A percentile compares a stretch with the other conserved stretches of the same genome.
These are phyloP conservation scores for Clonostachys byssicola DNA, from an alignment of 2,329 filamentous ascomycete species.

Conservation along the genomic window DNA sequence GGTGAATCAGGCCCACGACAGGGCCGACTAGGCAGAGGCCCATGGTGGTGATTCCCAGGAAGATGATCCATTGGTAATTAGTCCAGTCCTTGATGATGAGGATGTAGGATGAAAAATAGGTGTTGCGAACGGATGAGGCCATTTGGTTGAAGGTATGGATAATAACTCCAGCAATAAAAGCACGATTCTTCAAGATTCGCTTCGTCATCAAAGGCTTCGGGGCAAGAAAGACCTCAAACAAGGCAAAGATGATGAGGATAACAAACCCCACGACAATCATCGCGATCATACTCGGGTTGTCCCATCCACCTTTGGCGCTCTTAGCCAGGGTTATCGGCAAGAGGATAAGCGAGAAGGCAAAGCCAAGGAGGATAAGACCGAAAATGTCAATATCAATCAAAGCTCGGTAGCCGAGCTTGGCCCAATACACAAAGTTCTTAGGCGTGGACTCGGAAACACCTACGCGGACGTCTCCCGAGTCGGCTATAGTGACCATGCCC, in stretches of 20 bases:
- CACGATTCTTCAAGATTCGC: constrained; percentile 20
- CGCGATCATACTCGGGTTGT: constrained; percentile 18
- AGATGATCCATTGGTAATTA: constrained; percentile 33
- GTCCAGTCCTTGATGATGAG: constrained; percentile 34
- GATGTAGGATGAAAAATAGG: constrained; percentile 29
- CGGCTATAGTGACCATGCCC: constrained; percentile 37
- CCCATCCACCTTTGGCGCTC: constrained; percentile 24
- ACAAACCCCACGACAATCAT: constrained; percentile 16
- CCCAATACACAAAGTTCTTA: constrained; percentile 8
- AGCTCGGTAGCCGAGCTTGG: constrained; percentile 22
- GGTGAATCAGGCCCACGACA: constrained; percentile 26
- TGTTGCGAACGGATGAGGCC: constrained; percentile 27
- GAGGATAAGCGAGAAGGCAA: constrained; percentile 54
- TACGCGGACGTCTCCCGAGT: constrained; percentile 23
- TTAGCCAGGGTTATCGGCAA: constrained; percentile 55
- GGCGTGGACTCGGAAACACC: constrained; percentile 6
- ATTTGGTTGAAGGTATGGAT: constrained; percentile 26
- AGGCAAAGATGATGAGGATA: constrained; percentile 18
- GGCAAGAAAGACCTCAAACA: constrained; percentile 25
- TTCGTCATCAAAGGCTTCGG: constrained; percentile 23
- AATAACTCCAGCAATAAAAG: constrained; percentile 19
- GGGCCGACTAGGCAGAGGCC: constrained; percentile 28
- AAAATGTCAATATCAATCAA: constrained; percentile 55
- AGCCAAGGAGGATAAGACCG: constrained; percentile 52
- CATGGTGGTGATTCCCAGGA: constrained; percentile 31